Evolutionary conservation across 768 basidiomycete genomes (phyloP), one percentile per base, ranked within the genome.

Genomic region (Tubosaeta sp.): DNA sequence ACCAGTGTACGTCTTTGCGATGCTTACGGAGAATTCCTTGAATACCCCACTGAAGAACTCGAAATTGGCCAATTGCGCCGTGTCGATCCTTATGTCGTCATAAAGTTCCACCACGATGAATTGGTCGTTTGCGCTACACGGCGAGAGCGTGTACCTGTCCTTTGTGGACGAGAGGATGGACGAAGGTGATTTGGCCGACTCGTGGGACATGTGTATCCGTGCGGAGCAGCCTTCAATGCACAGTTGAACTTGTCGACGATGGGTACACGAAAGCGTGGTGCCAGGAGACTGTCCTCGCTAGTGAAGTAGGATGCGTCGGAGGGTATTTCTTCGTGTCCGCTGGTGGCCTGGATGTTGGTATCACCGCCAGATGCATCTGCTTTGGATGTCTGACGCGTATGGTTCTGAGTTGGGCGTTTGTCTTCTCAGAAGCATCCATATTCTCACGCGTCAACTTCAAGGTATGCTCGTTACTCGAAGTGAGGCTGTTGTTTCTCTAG

Each of bases 11-110:
- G 85, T 90, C 59, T 95, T 97, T 1, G 92, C 84, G 8, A 83
- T 92, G 67, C 87, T 89, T 43, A 98, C 85, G 5, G 79, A 79
- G 56, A 98, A 88, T 51, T 95, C 91, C 70, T 89, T 88, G 75
- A 98, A 95, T 13, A 97, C 89, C 2, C 95, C 94, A 57, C 88
- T 91, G 72, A 97, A 99, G 74, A 97, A 98, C 73, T 99, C 95
- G 65, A 91, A 97, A 65, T 97, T 95, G 53, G 94, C 95, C 16
- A 99, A 74, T 66, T 97, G 22, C 22, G 98, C 85, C 0, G 93
- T 95, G 66, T 98, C 95, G 61, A 98, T 94, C 42, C 91, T 76
- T 56, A 99, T 93, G 67, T 98, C 22, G 22, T 22, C 95, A 72
- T 97, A 99, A 14, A 98, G 82, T 69, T 99, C 97, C 42, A 98